Evolutionary conservation across 2,329 filamentous ascomycete genomes (phyloP).

Genomic region (Fusarium liriodendri): DNA sequence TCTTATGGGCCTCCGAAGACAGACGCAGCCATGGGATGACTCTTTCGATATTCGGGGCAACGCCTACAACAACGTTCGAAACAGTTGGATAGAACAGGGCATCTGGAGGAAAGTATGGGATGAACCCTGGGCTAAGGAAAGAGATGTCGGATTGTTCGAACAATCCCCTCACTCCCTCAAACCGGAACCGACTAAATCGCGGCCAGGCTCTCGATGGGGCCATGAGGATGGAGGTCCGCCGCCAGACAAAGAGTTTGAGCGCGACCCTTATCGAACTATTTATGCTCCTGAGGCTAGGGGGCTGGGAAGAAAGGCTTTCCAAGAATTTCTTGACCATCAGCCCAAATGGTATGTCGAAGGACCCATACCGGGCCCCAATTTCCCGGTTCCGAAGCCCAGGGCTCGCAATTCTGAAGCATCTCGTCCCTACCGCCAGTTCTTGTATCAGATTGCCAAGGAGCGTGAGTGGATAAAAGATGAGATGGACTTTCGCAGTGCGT

Average conservation of each 20-base stretch:
- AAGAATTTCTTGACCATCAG: too few relatives aligned
- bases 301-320: too few relatives aligned
- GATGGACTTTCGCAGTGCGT: neutral
- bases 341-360: neutral
- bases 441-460: conserved; percentile 23
- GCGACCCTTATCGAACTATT: neutral
- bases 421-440: conserved; percentile 28
- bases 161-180: neutral
- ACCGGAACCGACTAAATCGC: neutral
- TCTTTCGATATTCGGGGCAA: conserved; percentile 2
- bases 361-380: neutral
- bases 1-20: neutral
- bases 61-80: conserved; percentile 15
- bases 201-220: neutral
- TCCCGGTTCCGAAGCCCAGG: neutral
- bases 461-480: conserved; percentile 21
- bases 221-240: neutral
- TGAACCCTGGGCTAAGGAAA: neutral
- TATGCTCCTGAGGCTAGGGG: too few relatives aligned
- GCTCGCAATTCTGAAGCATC: conserved; percentile 20
- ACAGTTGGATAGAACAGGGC: conserved; percentile 21
- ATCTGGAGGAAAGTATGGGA: conserved; percentile 23
- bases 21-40: conserved; percentile 22
- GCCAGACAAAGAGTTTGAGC: neutral
- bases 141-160: neutral